Evolutionary conservation across 2,329 filamentous ascomycete genomes (phyloP).

Genomic region (Penicillium sp.): DNA sequence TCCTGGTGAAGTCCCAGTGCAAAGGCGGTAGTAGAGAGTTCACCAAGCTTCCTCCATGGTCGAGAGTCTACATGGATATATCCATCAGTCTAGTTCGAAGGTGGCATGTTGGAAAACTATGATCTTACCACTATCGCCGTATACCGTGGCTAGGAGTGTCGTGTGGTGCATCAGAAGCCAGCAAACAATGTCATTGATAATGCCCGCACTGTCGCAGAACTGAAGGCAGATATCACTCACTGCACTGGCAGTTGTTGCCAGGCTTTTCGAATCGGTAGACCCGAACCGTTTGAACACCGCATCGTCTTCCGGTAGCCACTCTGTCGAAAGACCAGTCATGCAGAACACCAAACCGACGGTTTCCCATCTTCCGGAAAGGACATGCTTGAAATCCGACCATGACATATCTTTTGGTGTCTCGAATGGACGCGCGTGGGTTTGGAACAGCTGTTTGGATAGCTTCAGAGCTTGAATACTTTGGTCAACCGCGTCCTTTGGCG

Average conservation of each 20-base stretch:
- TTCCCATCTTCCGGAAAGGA: conserved; percentile 27
- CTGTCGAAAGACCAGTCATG: conserved; percentile 18
- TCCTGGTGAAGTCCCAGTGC: conserved; percentile 43
- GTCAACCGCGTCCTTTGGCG: conserved; percentile 12
- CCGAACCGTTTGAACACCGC: conserved; percentile 7
- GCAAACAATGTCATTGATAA: conserved; percentile 30
- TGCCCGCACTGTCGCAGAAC: conserved; percentile 29
- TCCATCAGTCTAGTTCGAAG: neutral
- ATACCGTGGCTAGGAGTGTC: conserved; percentile 25
- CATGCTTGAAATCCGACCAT: conserved; percentile 23
- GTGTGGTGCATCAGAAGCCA: conserved; percentile 34
- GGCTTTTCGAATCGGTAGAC: conserved; percentile 7
- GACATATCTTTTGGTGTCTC: conserved; percentile 21
- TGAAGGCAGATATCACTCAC: conserved; percentile 35
- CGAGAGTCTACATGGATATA: conserved; percentile 40
- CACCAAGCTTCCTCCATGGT: conserved; percentile 51
- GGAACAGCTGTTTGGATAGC: conserved; percentile 25
- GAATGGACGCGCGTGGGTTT: conserved; percentile 20
- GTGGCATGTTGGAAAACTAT: neutral
- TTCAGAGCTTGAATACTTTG: conserved; percentile 13
- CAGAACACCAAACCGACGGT: conserved; percentile 27
- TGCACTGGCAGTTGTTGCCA: conserved; percentile 22
- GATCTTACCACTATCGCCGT: conserved; percentile 26
- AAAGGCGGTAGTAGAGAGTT: conserved; percentile 49
- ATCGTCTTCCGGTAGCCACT: conserved; percentile 12